Conservation (phyloP, 345 rosid species). For the Capsella bursapastoris region DNA sequence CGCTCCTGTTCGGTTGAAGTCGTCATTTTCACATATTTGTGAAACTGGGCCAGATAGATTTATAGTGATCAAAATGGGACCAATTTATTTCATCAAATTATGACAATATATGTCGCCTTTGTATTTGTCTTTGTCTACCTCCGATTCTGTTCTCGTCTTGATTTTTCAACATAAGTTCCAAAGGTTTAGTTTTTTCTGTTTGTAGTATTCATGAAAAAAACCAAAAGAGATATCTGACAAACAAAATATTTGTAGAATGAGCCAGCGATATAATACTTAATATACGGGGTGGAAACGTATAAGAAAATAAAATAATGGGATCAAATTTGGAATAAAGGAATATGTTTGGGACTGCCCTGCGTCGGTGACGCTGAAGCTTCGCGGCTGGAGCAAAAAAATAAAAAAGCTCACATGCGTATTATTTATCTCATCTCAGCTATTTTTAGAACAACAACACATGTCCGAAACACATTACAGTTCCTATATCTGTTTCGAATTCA, state of each 20-base stretch:
- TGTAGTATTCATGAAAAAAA: neutral
- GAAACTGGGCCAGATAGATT: conserved; percentile 36
- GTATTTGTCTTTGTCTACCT: conserved; percentile 18
- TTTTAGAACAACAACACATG: conserved; percentile 41
- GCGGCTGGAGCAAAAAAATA: conserved; percentile 23
- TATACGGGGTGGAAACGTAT: conserved; percentile 2
- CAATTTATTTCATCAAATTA: neutral
- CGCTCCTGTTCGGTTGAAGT: neutral
- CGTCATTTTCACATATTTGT: conserved; percentile 29
- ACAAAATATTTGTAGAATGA: neutral
- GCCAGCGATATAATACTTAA: neutral
- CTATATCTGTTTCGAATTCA: conserved; percentile 29
- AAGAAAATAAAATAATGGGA: conserved; percentile 22
- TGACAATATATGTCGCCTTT: conserved; percentile 34
- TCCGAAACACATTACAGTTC: conserved; percentile 32
- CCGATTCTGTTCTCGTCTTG: conserved; percentile 7
- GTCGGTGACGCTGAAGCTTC: conserved; percentile 48
- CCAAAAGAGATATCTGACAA: neutral
- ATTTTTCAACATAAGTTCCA: neutral
- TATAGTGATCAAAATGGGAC: conserved; percentile 35
- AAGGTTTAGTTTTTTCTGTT: no score
- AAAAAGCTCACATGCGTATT: conserved; percentile 35
- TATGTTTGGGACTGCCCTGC: conserved; percentile 3
- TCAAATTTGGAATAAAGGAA: conserved; percentile 18
- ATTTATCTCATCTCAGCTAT: conserved; percentile 6